Base-by-base conservation (phyloP, 192 early-diverging fungal species). In the Coemansia sp. region DNA sequence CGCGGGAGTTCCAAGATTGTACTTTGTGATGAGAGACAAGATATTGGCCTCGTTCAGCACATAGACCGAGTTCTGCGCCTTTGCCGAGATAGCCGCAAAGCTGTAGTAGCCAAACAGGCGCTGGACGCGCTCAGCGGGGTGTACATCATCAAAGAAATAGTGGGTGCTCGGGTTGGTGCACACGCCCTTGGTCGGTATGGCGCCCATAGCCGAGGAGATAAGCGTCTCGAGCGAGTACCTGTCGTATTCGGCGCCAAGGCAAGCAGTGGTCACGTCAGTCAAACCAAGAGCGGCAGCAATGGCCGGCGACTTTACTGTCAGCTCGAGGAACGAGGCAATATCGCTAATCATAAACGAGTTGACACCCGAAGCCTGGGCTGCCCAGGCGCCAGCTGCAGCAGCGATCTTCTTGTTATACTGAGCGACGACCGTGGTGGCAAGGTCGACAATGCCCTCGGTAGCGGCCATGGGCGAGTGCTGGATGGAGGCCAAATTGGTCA, bases 101-200 rank as follows among this genome's bases (percentile, higher is more conserved):
- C 71, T 53, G 37, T 63, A 70, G 59, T 79, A 79, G 15, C 78
- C 78, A 53, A 81, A 81, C 49, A 81, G 39, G 9, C 73, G 64
- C 65, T 81, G 78, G 42, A 81, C 43, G 0, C 73, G 64, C 65
- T 74, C 73, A 17, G 73, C 68, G 1, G 78, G 78, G 19, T 81
- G 78, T 11, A 81, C 73, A 61, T 65, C 56, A 51, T 81, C 78
- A 40, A 75, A 76, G 59, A 75, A 81, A 45, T 75, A 81, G 69
- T 69, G 68, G 49, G 64, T 66, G 65, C 73, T 76, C 9, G 73
- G 73, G 41, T 65, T 41, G 59, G 43, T 62, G 73, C 78, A 81
- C 65, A 75, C 42, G 3, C 71, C 42, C 11, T 68, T 40, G 11
- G 67, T 41, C 24, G 47, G 15, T 9, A 62, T 62, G 32, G 62